Evolutionary conservation across 1,284 basidiomycete species (phyloP).

Genomic region (Vanrija humicola): DNA sequence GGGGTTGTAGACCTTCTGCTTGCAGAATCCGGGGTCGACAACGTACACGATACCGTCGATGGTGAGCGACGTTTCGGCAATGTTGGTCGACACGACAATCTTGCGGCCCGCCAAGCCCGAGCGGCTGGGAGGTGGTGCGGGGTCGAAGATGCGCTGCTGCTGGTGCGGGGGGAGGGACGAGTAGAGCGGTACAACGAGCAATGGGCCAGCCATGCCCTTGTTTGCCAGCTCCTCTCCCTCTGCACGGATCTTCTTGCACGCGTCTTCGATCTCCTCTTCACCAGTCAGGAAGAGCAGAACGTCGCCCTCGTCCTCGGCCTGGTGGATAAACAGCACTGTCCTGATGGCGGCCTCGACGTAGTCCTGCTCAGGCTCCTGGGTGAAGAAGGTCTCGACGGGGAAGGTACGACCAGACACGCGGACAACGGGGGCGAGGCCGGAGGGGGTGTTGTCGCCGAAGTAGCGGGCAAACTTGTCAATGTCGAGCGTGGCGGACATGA

Average conservation of each 20-base stretch:
- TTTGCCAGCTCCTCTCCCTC: constrained; percentile 77
- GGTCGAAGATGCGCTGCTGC: constrained; percentile 92
- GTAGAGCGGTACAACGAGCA: constrained; percentile 87
- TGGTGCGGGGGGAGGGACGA: constrained; percentile 88
- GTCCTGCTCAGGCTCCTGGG: constrained; percentile 90
- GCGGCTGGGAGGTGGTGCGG: constrained; percentile 62
- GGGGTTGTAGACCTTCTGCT: constrained; percentile 96
- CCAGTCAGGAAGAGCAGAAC: constrained; percentile 93
- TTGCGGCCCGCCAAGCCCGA: constrained; percentile 84
- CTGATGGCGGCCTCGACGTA: constrained; percentile 97
- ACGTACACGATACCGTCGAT: constrained; percentile 99
- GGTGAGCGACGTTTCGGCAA: constrained; percentile 95
- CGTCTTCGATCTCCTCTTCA: constrained; percentile 98
- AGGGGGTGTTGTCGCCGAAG: constrained; percentile 62
- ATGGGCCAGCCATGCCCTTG: constrained; percentile 73
- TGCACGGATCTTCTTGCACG: constrained; percentile 85
- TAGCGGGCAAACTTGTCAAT: constrained; percentile 96
- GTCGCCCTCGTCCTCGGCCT: constrained; percentile 91
- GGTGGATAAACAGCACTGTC: constrained; percentile 95
- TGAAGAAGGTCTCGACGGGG: constrained; percentile 93
- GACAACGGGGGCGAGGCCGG: constrained; percentile 73
- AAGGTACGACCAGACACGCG: constrained; percentile 95
- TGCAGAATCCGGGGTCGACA: constrained; percentile 95
- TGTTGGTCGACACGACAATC: constrained; percentile 93
- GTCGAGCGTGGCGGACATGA: constrained; percentile 98